Conservation (phyloP, 768 basidiomycete genomes). For the Sarcomyxa edulis region DNA sequence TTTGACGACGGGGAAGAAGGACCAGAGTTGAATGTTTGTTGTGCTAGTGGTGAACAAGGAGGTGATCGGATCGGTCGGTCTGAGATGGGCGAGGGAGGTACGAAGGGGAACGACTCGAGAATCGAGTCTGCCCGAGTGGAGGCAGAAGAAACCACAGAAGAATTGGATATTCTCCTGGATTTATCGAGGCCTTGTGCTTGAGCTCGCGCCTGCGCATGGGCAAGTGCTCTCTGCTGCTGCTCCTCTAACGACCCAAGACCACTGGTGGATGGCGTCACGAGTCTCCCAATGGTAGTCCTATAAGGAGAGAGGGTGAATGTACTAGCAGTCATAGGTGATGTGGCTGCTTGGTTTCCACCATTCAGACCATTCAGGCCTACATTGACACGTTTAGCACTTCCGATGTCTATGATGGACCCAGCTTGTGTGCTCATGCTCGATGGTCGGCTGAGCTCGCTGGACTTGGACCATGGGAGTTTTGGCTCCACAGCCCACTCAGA, state of each 20-base stretch:
- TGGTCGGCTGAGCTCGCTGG: conserved; percentile 41
- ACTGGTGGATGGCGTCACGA: conserved; percentile 43
- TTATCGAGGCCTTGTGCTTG: conserved; percentile 47
- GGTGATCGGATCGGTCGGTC: conserved; percentile 71
- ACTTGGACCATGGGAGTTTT: conserved; percentile 34
- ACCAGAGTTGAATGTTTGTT: conserved; percentile 43
- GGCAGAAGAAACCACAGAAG: conserved; percentile 61
- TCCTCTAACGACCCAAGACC: conserved; percentile 43
- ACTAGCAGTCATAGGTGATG: conserved; percentile 21
- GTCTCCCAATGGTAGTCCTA: conserved; percentile 58
- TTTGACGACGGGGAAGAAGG: conserved; percentile 12
- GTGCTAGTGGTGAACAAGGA: conserved; percentile 65
- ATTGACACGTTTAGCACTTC: conserved; percentile 64
- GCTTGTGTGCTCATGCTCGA: conserved; percentile 62
- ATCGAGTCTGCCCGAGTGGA: conserved; percentile 80
- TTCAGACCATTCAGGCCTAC: conserved; percentile 40
- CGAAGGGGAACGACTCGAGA: conserved; percentile 83
- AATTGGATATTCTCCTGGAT: conserved; percentile 52
- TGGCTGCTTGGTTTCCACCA: conserved; percentile 11
- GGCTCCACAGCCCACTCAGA: conserved; percentile 36
- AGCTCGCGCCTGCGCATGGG: conserved; percentile 55
- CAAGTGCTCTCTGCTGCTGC: conserved; percentile 62
- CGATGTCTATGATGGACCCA: conserved; percentile 53
- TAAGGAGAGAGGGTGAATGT: conserved; percentile 40
- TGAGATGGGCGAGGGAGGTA: conserved; percentile 87